Base-by-base conservation (phyloP, 1,139 yeast species). In the Pichia sp. region DNA sequence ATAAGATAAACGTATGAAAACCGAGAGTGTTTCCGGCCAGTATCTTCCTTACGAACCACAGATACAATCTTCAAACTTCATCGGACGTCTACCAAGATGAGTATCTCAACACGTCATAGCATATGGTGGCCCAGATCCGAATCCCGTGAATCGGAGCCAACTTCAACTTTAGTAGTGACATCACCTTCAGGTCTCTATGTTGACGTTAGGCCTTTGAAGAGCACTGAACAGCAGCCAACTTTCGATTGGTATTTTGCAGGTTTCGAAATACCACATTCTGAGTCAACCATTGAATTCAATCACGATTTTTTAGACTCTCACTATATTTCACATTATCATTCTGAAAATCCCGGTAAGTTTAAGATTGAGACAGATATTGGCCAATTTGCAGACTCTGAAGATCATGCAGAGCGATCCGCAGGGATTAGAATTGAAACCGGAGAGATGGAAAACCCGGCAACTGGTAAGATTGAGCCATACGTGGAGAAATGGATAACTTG, bases 401-500 rank as follows among this genome's bases (percentile, higher is more conserved):
- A 81, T 3, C 55, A 60, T 9, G 72, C 72, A 43, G 58, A 63
- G 31, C 49, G 52, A 3, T 61, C 53, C 10, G 61, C 59, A 18
- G 66, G 69, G 9, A 63, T 64, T 39, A 59, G 79, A 29, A 60
- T 60, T 33, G 84, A 77, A 48, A 62, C 66, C 0, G 84, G 84
- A 0, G 44, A 47, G 3, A 74, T 77, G 82, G 46, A 50, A 16
- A 72, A 74, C 46, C 65, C 72, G 1, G 66, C 45, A 3, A 63
- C 76, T 0, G 71, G 72, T 0, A 46, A 51, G n/a, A 48, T 54
- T 6, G 69, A 67, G 39, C 60, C 60, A 6, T 77, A 74, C 46
- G 59, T 67, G 23, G 84, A 77, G 53, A 60, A 72, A 17, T 77
- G 84, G 84, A 55, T 77, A 46, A 64, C 72, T 8, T 50, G 76